Evolutionary conservation across 129 eudicot genomes (phyloP).

Genomic region (Flaveria linearis): DNA sequence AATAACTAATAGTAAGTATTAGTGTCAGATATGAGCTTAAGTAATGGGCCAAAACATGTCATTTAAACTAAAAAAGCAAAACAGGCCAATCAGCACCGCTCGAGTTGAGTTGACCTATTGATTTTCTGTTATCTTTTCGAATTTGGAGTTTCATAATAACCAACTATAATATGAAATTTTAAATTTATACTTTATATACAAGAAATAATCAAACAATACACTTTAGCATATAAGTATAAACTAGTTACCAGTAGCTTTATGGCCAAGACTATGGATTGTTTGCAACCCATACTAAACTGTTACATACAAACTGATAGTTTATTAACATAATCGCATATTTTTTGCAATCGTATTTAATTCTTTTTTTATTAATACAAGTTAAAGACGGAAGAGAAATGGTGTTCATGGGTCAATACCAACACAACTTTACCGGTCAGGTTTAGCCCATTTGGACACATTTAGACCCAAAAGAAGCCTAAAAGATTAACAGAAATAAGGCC

Average conservation of each 20-base stretch:
- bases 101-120: not conserved
- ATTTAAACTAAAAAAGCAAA: too few species aligned
- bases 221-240: not conserved
- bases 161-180: not conserved
- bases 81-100: not conserved
- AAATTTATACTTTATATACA: not conserved
- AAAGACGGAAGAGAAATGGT: not conserved
- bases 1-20: not conserved
- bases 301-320: not conserved
- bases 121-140: not conserved
- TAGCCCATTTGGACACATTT: not conserved
- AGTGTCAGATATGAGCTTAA: not conserved
- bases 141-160: not conserved
- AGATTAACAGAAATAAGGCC: not conserved
- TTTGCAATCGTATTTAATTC: not conserved
- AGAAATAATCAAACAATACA: not conserved
- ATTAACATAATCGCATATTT: not conserved
- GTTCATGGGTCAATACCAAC: not conserved
- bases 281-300: not conserved
- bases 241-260: not conserved
- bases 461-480: slow-evolving; percentile 5
- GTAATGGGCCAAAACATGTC: not conserved
- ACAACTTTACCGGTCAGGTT: not conserved
- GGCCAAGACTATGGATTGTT: not conserved
- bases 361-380: not conserved